These are phyloP conservation scores for Daldinia grandis DNA, from an alignment of 495 filamentous ascomycete species.

Conservation along the genomic window DNA sequence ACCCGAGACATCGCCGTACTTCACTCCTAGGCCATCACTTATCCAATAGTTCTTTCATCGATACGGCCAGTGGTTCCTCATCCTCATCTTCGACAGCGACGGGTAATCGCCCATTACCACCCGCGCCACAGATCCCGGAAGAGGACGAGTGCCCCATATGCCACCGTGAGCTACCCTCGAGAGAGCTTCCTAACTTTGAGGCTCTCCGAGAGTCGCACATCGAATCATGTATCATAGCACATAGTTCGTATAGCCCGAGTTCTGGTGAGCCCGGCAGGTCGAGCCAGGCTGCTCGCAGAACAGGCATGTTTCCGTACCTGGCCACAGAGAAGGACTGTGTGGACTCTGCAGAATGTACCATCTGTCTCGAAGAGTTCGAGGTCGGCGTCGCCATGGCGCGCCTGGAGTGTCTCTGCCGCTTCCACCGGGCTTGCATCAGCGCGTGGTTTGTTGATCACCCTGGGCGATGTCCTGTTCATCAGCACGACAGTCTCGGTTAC, in stretches of 20 bases:
- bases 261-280: conserved; percentile 6
- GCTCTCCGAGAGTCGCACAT: conserved; percentile 78
- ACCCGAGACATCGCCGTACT: conserved; percentile 28
- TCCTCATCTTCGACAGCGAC: conserved; percentile 34
- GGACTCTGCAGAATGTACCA: conserved; percentile 84
- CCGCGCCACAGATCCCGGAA: conserved; percentile 64
- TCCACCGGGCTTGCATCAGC: conserved; percentile 76
- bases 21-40: conserved; percentile 32
- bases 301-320: conserved; percentile 67
- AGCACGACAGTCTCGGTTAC: conserved; percentile 60
- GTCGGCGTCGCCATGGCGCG: conserved; percentile 82
- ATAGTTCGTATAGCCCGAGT: conserved; percentile 51
- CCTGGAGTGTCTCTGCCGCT: conserved; percentile 92
- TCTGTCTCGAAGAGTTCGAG: conserved; percentile 96
- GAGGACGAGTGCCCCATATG: conserved; percentile 94
- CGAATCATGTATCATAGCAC: conserved; percentile 71
- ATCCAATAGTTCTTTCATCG: conserved; percentile 40
- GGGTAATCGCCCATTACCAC: conserved; percentile 42
- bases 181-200: conserved; percentile 66
- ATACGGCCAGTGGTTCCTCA: conserved; percentile 37
- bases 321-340: conserved; percentile 95
- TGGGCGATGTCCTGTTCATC: conserved; percentile 64
- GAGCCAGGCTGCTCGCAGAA: conserved; percentile 49
- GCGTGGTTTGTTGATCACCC: conserved; percentile 62
- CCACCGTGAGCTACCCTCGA: conserved; percentile 74